A percentile compares a stretch with the other conserved stretches of the same genome.
Evolutionary conservation across 2,329 filamentous ascomycete species (phyloP).

Genomic region (Neonectria faginata): DNA sequence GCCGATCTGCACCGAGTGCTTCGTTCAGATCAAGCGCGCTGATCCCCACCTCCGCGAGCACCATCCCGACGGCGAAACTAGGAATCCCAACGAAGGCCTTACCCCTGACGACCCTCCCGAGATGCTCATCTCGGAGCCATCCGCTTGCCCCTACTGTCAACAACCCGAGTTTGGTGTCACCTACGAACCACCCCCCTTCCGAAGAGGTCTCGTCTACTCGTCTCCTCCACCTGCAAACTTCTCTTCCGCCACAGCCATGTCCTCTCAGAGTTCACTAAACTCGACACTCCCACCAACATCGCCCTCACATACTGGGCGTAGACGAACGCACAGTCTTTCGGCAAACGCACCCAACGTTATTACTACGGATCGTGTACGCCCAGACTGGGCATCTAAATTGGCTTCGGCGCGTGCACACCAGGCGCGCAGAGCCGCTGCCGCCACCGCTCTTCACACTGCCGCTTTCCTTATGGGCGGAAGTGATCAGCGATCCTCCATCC

Average conservation of each 20-base stretch:
- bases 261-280: conserved; percentile 83
- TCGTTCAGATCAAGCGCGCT: conserved; percentile 96
- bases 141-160: conserved; percentile 93
- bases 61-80: conserved; percentile 60
- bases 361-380: conserved; percentile 90
- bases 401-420: conserved; percentile 86
- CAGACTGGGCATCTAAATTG: conserved; percentile 94
- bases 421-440: conserved; percentile 87
- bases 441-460: conserved; percentile 93
- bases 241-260: conserved; percentile 76
- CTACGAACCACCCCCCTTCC: conserved; percentile 89
- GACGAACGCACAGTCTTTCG: conserved; percentile 73
- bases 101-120: conserved; percentile 65
- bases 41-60: conserved; percentile 93
- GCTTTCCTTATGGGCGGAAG: conserved; percentile 86
- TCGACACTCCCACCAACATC: conserved; percentile 63
- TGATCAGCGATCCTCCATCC: conserved; percentile 59
- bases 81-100: conserved; percentile 51
- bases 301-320: conserved; percentile 53
- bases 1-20: conserved; percentile 97
- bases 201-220: conserved; percentile 81
- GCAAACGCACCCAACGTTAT: conserved; percentile 87
- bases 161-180: conserved; percentile 97
- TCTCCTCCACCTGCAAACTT: conserved; percentile 55
- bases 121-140: conserved; percentile 88